These are phyloP conservation scores for Nicotiana sylvestris DNA, from an alignment of 257 asterid species.

Conservation along the genomic window DNA sequence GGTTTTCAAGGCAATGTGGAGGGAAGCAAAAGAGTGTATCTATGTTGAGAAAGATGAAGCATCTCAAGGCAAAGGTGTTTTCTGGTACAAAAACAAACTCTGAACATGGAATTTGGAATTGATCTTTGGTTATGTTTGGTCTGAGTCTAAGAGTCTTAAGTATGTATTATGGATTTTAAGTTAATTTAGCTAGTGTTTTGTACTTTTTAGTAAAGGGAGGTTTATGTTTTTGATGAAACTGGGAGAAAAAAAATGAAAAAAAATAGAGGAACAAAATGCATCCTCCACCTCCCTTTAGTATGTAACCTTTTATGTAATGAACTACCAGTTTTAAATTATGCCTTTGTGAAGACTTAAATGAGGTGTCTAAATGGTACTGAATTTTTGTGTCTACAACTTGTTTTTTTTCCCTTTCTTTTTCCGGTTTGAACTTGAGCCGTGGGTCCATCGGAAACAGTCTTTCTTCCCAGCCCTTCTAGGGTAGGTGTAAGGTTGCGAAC, in stretches of 20 bases:
- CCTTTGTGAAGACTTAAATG: background rate
- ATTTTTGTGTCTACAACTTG: background rate
- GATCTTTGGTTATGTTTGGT: background rate
- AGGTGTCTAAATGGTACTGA: no score
- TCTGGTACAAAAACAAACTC: slow-evolving; percentile 58
- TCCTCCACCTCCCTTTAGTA: slow-evolving; percentile 14
- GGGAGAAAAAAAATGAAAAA: background rate
- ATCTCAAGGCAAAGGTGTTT: slow-evolving; percentile 37
- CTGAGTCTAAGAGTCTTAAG: background rate
- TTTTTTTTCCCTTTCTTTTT: no score
- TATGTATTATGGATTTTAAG: background rate
- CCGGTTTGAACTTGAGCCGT: no score
- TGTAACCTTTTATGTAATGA: slow-evolving; percentile 2
- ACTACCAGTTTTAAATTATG: background rate
- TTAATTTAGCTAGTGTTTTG: background rate
- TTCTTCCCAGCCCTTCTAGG: no score
- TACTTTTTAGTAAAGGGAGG: background rate
- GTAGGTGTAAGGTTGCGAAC: no score
- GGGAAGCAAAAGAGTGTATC: slow-evolving; percentile 58
- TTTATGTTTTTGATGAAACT: background rate
- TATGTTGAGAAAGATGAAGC: slow-evolving; percentile 56
- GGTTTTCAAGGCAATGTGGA: slow-evolving; percentile 55
- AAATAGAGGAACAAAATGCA: background rate
- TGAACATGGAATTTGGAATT: background rate
- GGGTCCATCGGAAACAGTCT: no score